Conservation (phyloP, 2,329 filamentous ascomycete species). For the Aulographum hederae region DNA sequence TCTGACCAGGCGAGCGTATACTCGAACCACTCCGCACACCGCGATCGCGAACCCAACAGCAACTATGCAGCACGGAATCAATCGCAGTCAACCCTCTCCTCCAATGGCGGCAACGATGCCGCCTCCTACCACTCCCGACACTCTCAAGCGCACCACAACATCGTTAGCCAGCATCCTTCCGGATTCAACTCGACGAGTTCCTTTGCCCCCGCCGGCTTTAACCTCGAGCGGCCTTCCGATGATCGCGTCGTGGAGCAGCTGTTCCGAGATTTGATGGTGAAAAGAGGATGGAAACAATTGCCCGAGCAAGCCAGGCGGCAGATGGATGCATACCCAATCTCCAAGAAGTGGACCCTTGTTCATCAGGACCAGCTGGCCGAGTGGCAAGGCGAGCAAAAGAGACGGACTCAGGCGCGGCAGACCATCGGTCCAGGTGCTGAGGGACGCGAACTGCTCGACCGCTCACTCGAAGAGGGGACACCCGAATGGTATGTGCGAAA, state of each 20-base stretch:
- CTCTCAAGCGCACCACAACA: constrained; percentile 5
- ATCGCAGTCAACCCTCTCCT: neutral
- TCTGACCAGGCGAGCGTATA: constrained; percentile 1
- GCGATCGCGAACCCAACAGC: neutral
- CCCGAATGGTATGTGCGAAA: constrained; percentile 97
- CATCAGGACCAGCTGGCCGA: constrained; percentile 89
- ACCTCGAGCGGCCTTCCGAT: constrained; percentile 57
- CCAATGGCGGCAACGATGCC: neutral
- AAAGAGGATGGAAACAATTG: constrained; percentile 91
- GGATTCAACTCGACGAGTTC: constrained; percentile 29
- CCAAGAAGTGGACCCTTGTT: constrained; percentile 95
- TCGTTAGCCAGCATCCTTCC: constrained; percentile 16
- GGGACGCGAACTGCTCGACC: constrained; percentile 48
- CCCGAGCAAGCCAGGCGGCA: constrained; percentile 87
- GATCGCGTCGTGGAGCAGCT: constrained; percentile 76
- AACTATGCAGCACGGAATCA: neutral
- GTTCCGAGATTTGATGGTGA: constrained; percentile 89
- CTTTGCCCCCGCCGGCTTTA: constrained; percentile 33
- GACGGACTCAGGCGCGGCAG: constrained; percentile 48
- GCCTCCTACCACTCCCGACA: neutral
- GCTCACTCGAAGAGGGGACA: constrained; percentile 84
- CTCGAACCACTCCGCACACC: neutral
- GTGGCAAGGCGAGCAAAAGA: constrained; percentile 85
- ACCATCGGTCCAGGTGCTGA: constrained; percentile 45
- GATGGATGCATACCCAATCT: constrained; percentile 86